Evolutionary conservation across 208 protist species (phyloP).

Genomic region (Wallacemonas rigidus): DNA sequence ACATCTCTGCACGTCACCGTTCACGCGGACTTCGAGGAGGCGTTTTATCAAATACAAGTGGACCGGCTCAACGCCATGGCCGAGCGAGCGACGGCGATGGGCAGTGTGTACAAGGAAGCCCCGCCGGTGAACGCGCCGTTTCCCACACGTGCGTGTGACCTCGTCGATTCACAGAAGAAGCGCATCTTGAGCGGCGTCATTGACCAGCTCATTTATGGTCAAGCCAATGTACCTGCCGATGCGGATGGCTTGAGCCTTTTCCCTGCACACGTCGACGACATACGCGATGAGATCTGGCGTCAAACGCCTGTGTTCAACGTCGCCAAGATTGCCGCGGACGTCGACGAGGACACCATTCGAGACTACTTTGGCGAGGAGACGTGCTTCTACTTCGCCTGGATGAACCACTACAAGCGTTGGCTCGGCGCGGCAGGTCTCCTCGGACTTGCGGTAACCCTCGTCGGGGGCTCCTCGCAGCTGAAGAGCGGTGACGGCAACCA

Average conservation of each 20-base stretch:
- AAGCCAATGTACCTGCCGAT: slow-evolving; percentile 21
- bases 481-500: slow-evolving; percentile 3
- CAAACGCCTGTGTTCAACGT: slow-evolving; percentile 4
- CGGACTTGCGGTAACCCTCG: slow-evolving; percentile 23
- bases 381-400: slow-evolving; percentile 82
- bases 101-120: slow-evolving; percentile 19
- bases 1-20: slow-evolving; percentile 44
- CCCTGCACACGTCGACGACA: slow-evolving; percentile 38
- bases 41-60: slow-evolving; percentile 28
- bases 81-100: slow-evolving; percentile 15
- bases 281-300: slow-evolving; percentile 31
- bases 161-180: slow-evolving; percentile 44
- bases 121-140: slow-evolving; percentile 38
- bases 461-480: slow-evolving; percentile 22
- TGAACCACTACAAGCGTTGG: slow-evolving; percentile 73
- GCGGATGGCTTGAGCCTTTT: slow-evolving; percentile 24
- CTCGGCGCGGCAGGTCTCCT: slow-evolving; percentile 42
- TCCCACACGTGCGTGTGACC: slow-evolving; percentile 22
- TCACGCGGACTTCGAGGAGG: slow-evolving; percentile 26
- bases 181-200: slow-evolving; percentile 48
- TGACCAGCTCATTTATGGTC: slow-evolving; percentile 30
- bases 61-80: slow-evolving; percentile 28
- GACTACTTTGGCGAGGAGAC: slow-evolving; percentile 66
- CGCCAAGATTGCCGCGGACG: slow-evolving; percentile 6
- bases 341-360: slow-evolving; percentile 23